These are phyloP conservation scores for Penicillium antarcticum DNA, from an alignment of 495 filamentous ascomycete species.

Conservation along the genomic window DNA sequence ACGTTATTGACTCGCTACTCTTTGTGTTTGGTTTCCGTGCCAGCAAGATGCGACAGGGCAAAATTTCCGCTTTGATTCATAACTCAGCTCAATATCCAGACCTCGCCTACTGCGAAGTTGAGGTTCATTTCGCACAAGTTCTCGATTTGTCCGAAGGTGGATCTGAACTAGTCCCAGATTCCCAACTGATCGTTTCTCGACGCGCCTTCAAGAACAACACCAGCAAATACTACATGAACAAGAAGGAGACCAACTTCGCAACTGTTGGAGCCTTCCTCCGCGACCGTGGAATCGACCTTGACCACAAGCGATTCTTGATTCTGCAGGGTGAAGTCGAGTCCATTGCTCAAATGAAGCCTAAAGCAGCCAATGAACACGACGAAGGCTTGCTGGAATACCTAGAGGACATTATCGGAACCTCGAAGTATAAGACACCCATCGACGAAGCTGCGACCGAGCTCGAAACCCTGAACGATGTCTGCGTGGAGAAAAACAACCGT, in stretches of 20 bases:
- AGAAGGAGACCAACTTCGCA: conserved; percentile 83
- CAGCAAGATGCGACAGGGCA: conserved; percentile 99
- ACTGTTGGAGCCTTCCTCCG: conserved; percentile 84
- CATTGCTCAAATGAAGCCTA: conserved; percentile 98
- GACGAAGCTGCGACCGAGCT: conserved; percentile 88
- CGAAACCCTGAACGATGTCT: conserved; percentile 90
- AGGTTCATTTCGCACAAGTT: conserved; percentile 93
- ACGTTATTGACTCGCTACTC: conserved; percentile 95
- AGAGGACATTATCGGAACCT: conserved; percentile 97
- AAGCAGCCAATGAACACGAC: conserved; percentile 90
- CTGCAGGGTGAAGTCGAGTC: conserved; percentile 97
- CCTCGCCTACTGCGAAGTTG: conserved; percentile 87
- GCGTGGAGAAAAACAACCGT: conserved; percentile 86
- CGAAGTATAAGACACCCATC: conserved; percentile 94
- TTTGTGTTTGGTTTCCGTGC: conserved; percentile 98
- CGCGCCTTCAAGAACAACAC: conserved; percentile 96
- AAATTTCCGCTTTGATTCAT: conserved; percentile 95
- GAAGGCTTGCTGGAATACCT: conserved; percentile 95
- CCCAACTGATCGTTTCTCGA: conserved; percentile 80
- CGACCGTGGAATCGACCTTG: conserved; percentile 86
- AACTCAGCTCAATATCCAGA: conserved; percentile 86
- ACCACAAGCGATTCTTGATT: conserved; percentile 97
- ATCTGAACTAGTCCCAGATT: conserved; percentile 72
- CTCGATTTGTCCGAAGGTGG: conserved; percentile 78
- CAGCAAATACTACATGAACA: conserved; percentile 97